phyloP scores from a whole-genome alignment of 768 basidiomycete genomes.

The Boletus coccyginus region DNA sequence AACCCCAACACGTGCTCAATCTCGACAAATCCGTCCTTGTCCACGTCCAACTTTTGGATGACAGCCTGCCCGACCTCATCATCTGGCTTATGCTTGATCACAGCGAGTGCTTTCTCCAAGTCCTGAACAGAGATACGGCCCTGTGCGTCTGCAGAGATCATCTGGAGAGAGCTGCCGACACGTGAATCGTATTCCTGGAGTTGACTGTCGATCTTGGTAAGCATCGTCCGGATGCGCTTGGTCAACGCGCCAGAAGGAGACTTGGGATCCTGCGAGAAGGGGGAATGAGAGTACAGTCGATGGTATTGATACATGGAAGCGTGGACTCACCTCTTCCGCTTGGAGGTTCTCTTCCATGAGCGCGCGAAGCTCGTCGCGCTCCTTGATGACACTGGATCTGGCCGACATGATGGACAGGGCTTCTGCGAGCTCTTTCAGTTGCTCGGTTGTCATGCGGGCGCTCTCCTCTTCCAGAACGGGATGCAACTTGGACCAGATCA shows the following conservation, averaged over 20 bases:
- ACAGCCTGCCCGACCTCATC: constrained; percentile 86
- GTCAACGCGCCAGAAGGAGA: constrained; percentile 85
- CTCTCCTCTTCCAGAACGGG: constrained; percentile 61
- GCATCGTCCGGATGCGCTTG: constrained; percentile 93
- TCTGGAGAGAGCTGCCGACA: constrained; percentile 79
- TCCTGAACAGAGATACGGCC: constrained; percentile 89
- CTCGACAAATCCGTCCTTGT: constrained; percentile 94
- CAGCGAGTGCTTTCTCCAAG: constrained; percentile 83
- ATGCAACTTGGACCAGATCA: constrained; percentile 44
- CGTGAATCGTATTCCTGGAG: constrained; percentile 88
- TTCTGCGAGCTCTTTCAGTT: constrained; percentile 90
- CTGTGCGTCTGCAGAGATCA: constrained; percentile 81
- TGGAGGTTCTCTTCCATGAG: constrained; percentile 94
- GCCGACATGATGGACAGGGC: constrained; percentile 89
- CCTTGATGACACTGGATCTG: constrained; percentile 92
- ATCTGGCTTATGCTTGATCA: constrained; percentile 91
- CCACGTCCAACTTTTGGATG: constrained; percentile 91
- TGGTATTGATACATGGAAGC: background rate
- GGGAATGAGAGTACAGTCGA: background rate
- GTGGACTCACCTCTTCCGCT: constrained; percentile 68
- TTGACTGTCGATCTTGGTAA: constrained; percentile 92
- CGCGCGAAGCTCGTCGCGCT: constrained; percentile 84
- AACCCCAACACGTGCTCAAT: constrained; percentile 91
- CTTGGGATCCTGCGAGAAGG: constrained; percentile 58
- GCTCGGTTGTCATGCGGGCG: constrained; percentile 97